These are phyloP conservation scores for Colletotrichum salicis DNA, from an alignment of 2,329 filamentous ascomycete genomes.

Conservation along the genomic window DNA sequence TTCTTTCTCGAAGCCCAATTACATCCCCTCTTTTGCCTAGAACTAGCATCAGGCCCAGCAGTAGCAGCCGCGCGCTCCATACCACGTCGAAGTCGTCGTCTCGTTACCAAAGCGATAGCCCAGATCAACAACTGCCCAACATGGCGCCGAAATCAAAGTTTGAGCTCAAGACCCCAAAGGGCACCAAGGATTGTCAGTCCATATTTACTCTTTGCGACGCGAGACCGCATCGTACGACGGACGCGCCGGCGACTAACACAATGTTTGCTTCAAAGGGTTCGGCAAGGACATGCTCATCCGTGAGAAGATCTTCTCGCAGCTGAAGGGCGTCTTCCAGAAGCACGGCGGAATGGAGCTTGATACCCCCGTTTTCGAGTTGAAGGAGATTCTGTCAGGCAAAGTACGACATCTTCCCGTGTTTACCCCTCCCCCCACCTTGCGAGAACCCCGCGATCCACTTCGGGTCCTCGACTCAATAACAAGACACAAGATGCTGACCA, in stretches of 20 bases:
- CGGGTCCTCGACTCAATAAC: neutral
- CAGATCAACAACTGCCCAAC: constrained; percentile 28
- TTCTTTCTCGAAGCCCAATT: constrained; percentile 34
- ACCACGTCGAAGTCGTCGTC: constrained; percentile 13
- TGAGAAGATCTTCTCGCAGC: constrained; percentile 81
- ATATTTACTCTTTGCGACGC: constrained; percentile 23
- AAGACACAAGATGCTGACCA: constrained; percentile 1
- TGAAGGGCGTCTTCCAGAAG: constrained; percentile 83
- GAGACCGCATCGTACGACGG: constrained; percentile 10
- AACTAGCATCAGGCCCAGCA: neutral
- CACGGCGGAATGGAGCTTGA: constrained; percentile 84
- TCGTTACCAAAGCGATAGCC: constrained; percentile 2
- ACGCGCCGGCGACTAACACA: constrained; percentile 21
- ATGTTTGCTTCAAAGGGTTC: constrained; percentile 59
- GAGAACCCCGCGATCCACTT: constrained; percentile 30
- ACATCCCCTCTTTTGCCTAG: constrained; percentile 28
- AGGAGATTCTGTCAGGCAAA: constrained; percentile 87
- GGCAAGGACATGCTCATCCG: constrained; percentile 83
- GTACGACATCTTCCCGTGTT: constrained; percentile 11
- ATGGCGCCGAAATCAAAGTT: constrained; percentile 63
- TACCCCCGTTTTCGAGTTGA: constrained; percentile 86
- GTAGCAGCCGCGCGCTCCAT: constrained; percentile 17
- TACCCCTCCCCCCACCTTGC: constrained; percentile 17
- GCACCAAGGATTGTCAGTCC: constrained; percentile 80
- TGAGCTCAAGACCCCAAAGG: constrained; percentile 89